These are phyloP conservation scores for Candida qinlingensis DNA, from an alignment of 805 yeast species.

Conservation along the genomic window DNA sequence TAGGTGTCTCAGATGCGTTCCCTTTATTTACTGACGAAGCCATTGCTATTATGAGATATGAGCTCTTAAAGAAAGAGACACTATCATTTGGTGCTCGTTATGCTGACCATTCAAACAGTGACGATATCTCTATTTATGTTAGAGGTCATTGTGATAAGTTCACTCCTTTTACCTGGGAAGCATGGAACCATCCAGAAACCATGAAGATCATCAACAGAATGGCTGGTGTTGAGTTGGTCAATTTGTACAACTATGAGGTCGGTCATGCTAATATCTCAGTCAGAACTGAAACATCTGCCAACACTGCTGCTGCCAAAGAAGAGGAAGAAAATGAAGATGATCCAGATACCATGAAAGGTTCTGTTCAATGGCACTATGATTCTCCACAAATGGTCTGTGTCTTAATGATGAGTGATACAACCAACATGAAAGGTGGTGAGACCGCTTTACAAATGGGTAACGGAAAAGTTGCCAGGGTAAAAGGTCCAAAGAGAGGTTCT, in stretches of 20 bases:
- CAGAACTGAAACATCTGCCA: constrained; percentile 23
- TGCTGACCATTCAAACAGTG: constrained; percentile 38
- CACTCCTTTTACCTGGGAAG: constrained; percentile 49
- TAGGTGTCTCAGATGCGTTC: constrained; percentile 57
- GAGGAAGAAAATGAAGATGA: constrained; percentile 5
- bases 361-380: constrained; percentile 60
- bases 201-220: constrained; percentile 47
- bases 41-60: constrained; percentile 51
- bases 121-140: constrained; percentile 40
- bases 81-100: constrained; percentile 41
- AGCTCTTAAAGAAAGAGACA: constrained; percentile 41
- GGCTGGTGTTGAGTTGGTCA: constrained; percentile 35
- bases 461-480: constrained; percentile 21
- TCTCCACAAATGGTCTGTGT: constrained; percentile 64
- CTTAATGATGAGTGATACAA: constrained; percentile 54
- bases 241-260: constrained; percentile 43
- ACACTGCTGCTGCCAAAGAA: constrained; percentile 5
- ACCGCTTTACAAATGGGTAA: constrained; percentile 40
- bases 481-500: constrained; percentile 43
- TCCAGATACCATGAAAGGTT: constrained; percentile 37
- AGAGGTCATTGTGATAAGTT: constrained; percentile 44
- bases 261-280: constrained; percentile 48
- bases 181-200: constrained; percentile 57
- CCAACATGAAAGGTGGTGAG: constrained; percentile 57
- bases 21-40: constrained; percentile 60